phyloP scores from a whole-genome alignment of 2,329 filamentous ascomycete species.

The Colletotrichum sp. region DNA sequence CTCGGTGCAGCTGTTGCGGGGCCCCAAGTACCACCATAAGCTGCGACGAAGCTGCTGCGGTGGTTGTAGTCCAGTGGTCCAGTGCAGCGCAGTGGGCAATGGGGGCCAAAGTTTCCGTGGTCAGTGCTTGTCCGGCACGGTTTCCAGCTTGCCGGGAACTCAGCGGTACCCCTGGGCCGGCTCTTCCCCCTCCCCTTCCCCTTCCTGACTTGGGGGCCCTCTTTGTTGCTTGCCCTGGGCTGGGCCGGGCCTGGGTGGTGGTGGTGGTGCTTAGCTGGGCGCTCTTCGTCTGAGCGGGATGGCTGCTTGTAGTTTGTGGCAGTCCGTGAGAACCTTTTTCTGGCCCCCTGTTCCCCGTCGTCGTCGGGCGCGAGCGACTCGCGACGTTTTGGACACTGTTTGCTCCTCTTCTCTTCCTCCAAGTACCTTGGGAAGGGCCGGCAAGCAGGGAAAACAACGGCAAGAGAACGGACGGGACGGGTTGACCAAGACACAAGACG shows the following conservation, averaged over 20 bases:
- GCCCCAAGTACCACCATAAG: not conserved
- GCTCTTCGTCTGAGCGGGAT: not conserved
- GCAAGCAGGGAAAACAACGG: not conserved
- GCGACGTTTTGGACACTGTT: not conserved
- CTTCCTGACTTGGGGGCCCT: not conserved
- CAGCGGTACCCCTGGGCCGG: not conserved
- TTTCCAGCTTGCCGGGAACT: conserved; percentile 15
- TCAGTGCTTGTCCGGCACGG: conserved; percentile 15
- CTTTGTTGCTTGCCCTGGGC: not conserved
- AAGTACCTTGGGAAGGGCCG: not conserved
- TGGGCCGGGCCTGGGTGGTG: not conserved
- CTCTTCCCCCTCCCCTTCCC: not conserved
- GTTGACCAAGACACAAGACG: not conserved
- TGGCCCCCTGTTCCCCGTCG: not conserved
- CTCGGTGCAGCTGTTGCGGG: not conserved
- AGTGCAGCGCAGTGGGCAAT: not conserved
- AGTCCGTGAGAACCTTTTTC: not conserved
- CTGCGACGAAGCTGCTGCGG: not conserved
- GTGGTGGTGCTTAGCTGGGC: not conserved
- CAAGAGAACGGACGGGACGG: not conserved
- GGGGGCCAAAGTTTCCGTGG: conserved; percentile 11
- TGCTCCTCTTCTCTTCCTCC: not conserved
- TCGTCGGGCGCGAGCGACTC: not conserved
- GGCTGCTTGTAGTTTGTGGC: not conserved
- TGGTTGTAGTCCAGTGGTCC: not conserved